Percentiles rank a stretch among this genome's conserved stretches.
Evolutionary conservation across 768 basidiomycete genomes (phyloP).

Genomic region (Asterophora parasitica): DNA sequence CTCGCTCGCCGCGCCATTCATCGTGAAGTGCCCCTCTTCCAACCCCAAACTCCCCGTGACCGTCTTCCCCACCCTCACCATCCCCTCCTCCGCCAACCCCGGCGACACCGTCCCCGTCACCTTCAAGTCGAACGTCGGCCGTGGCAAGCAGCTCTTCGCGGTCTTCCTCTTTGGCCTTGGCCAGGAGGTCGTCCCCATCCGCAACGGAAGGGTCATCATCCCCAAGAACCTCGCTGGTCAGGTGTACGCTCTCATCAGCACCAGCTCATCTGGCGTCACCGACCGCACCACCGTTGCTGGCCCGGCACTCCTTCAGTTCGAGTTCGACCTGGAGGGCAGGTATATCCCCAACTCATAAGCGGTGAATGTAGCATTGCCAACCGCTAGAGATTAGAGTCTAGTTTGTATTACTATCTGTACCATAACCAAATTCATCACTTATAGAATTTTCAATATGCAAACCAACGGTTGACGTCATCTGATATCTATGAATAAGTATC

Average conservation of each 20-base stretch:
- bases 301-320: constrained; percentile 2
- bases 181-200: constrained; percentile 7
- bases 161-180: constrained; percentile 11
- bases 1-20: constrained; percentile 37
- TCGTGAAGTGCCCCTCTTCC: constrained; percentile 43
- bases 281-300: constrained; percentile 13
- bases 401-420: no score
- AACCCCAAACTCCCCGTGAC: constrained; percentile 46
- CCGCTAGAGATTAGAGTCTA: no score
- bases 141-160: constrained; percentile 1
- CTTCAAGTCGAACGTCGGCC: not conserved
- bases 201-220: constrained; percentile 7
- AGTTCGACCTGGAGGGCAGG: constrained; percentile 4
- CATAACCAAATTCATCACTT: no score
- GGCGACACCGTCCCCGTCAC: constrained; percentile 7
- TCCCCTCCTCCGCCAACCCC: constrained; percentile 14
- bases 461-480: no score
- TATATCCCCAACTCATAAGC: not conserved
- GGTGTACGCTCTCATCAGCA: constrained; percentile 10
- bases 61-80: constrained; percentile 43
- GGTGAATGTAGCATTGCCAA: no score
- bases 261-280: constrained; percentile 5
- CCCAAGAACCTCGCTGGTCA: constrained; percentile 8
- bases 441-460: no score
- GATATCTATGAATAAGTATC: no score